phyloP scores from a whole-genome alignment of 306 rosid genomes.

The Pterocarpus santalinus region DNA sequence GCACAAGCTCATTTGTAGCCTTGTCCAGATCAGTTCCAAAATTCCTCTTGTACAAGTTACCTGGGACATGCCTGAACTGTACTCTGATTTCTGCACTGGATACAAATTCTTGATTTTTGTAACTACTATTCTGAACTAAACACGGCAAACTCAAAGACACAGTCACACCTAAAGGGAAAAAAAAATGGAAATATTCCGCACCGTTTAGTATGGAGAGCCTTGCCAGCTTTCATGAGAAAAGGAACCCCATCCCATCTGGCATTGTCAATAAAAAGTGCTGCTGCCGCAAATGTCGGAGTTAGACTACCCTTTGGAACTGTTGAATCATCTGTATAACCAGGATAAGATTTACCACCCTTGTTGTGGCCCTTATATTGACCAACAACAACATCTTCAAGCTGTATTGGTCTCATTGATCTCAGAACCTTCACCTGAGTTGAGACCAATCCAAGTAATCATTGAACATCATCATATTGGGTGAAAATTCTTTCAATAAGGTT shows the following conservation, averaged over 20 bases:
- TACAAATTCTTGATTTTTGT: conserved; percentile 40
- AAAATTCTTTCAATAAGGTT: conserved; percentile 30
- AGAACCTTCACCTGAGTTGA: conserved; percentile 88
- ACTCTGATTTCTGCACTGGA: conserved; percentile 98
- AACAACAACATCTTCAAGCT: conserved; percentile 83
- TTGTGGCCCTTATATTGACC: conserved; percentile 95
- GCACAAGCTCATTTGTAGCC: conserved; percentile 95
- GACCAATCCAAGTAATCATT: conserved; percentile 44
- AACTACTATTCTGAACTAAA: conserved; percentile 30
- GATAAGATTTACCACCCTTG: conserved; percentile 76
- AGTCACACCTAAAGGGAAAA: neutral
- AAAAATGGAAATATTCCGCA: conserved; percentile 35
- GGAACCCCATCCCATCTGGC: conserved; percentile 99
- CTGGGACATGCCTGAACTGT: conserved; percentile 96
- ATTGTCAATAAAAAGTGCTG: conserved; percentile 88
- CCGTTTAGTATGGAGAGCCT: conserved; percentile 94
- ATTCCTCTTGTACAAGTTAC: conserved; percentile 87
- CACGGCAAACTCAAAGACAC: conserved; percentile 17
- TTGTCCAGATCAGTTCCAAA: conserved; percentile 93
- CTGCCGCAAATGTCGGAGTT: conserved; percentile 98
- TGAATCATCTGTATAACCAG: conserved; percentile 84
- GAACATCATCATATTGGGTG: conserved; percentile 36
- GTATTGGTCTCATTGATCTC: conserved; percentile 85
- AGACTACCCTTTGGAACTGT: conserved; percentile 83
- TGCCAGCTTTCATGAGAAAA: conserved; percentile 97